phyloP scores from a whole-genome alignment of 2,329 filamentous ascomycete genomes.

The Diaporthe sp. region DNA sequence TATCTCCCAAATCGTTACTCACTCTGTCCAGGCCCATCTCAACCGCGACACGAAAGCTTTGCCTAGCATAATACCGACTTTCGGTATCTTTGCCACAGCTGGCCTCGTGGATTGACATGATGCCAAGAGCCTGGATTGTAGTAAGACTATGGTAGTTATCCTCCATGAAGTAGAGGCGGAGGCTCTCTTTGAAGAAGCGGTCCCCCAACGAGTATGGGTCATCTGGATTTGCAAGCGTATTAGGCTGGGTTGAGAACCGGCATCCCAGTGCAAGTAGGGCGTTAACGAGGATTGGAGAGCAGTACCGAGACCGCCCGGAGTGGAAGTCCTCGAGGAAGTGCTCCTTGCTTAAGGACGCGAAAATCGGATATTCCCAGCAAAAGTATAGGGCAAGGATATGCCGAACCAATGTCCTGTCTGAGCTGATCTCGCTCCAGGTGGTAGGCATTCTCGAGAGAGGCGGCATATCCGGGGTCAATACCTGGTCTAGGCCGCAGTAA shows the following conservation, averaged over 20 bases:
- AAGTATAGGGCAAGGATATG: conserved; percentile 76
- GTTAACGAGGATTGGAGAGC: conserved; percentile 74
- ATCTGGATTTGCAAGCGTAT: conserved; percentile 69
- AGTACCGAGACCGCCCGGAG: conserved; percentile 70
- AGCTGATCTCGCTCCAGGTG: conserved; percentile 71
- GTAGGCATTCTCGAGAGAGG: conserved; percentile 54
- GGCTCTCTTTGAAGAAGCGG: conserved; percentile 78
- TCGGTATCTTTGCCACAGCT: conserved; percentile 78
- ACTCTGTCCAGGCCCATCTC: conserved; percentile 76
- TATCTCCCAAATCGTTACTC: conserved; percentile 52
- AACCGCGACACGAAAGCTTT: conserved; percentile 77
- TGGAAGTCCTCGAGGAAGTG: conserved; percentile 75
- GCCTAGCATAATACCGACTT: conserved; percentile 78
- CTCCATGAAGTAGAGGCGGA: conserved; percentile 68
- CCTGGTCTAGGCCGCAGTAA: conserved; percentile 56
- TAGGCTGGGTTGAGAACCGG: conserved; percentile 73
- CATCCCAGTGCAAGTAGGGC: conserved; percentile 74
- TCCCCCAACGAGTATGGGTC: conserved; percentile 76
- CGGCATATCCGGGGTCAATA: conserved; percentile 58
- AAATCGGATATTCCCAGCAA: conserved; percentile 81
- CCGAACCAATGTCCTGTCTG: conserved; percentile 67
- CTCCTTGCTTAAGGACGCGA: conserved; percentile 77
- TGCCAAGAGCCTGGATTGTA: conserved; percentile 78
- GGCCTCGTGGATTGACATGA: conserved; percentile 81
- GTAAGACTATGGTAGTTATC: conserved; percentile 71